Conservation (phyloP, 768 basidiomycete species). For the Suillus variegatus region DNA sequence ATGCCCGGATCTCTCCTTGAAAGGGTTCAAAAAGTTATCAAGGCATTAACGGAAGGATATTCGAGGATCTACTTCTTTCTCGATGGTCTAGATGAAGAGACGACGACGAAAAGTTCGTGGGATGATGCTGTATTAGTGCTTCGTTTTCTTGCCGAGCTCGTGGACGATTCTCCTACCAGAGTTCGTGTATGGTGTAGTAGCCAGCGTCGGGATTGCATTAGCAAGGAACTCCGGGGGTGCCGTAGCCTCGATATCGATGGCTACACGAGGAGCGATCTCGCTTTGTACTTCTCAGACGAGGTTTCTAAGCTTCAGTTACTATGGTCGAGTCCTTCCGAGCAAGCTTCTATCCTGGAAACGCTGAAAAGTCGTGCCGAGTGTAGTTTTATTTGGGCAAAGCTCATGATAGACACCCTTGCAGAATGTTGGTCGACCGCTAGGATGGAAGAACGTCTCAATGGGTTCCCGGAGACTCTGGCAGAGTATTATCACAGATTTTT, state of each 20-base stretch:
- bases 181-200: slow-evolving; percentile 30
- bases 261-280: slow-evolving; percentile 1
- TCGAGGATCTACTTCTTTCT: slow-evolving; percentile 23
- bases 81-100: slow-evolving; percentile 32
- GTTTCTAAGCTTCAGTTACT: no score
- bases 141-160: slow-evolving; percentile 17
- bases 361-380: no score
- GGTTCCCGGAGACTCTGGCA: no score
- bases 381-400: no score
- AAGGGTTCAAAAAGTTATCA: slow-evolving; percentile 19
- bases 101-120: slow-evolving; percentile 15
- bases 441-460: no score
- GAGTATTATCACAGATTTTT: no score
- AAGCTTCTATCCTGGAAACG: no score
- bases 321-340: no score
- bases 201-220: slow-evolving; percentile 11
- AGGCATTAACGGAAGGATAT: slow-evolving; percentile 13
- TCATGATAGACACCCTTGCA: no score
- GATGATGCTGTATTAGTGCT: slow-evolving; percentile 16
- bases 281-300: slow-evolving; percentile 10
- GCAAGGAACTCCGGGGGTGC: slow-evolving; percentile 11
- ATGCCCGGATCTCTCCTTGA: slow-evolving; percentile 1
- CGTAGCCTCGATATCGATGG: no score
- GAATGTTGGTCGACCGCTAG: no score
- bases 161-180: slow-evolving; percentile 11